Percentiles rank a stretch among this genome's conserved stretches.
Conservation (phyloP, 805 yeast genomes). For the Torulaspora delbrueckii region DNA sequence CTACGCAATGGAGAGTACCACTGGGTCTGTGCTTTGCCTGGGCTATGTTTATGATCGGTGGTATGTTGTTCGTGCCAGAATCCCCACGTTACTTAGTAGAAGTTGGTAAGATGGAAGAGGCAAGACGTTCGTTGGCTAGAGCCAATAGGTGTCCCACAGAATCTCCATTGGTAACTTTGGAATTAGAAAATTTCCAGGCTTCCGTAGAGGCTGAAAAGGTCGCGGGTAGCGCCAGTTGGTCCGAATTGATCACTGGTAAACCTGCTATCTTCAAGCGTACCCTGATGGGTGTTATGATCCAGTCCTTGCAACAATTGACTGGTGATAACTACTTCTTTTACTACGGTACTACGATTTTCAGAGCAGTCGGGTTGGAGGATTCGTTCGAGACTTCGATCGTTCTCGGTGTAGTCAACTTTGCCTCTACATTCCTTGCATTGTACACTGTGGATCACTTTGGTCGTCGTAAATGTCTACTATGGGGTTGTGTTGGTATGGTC, state of each 20-base stretch:
- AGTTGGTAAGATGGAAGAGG: constrained; percentile 53
- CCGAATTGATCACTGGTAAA: constrained; percentile 59
- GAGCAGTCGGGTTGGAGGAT: constrained; percentile 55
- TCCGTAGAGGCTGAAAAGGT: constrained; percentile 55
- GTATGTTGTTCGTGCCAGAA: constrained; percentile 59
- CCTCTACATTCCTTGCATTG: constrained; percentile 49
- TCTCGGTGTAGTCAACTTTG: constrained; percentile 55
- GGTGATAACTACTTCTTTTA: constrained; percentile 65
- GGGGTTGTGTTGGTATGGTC: constrained; percentile 47
- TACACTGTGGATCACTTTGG: constrained; percentile 52
- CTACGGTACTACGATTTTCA: constrained; percentile 58
- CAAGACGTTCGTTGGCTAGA: constrained; percentile 52
- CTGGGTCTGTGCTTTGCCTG: constrained; percentile 51
- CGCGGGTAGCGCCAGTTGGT: constrained; percentile 65
- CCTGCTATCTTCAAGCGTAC: constrained; percentile 51
- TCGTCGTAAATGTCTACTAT: constrained; percentile 43
- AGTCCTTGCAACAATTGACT: constrained; percentile 61
- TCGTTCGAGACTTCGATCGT: constrained; percentile 55
- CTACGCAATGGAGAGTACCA: constrained; percentile 70
- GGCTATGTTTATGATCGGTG: constrained; percentile 37
- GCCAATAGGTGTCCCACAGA: constrained; percentile 54
- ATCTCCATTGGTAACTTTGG: constrained; percentile 51
- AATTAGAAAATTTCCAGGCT: constrained; percentile 52
- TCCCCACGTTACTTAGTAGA: constrained; percentile 65
- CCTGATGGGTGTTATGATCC: constrained; percentile 52